Conservation (phyloP, 1,284 basidiomycete genomes). For the Heimioporus punctisporus region DNA sequence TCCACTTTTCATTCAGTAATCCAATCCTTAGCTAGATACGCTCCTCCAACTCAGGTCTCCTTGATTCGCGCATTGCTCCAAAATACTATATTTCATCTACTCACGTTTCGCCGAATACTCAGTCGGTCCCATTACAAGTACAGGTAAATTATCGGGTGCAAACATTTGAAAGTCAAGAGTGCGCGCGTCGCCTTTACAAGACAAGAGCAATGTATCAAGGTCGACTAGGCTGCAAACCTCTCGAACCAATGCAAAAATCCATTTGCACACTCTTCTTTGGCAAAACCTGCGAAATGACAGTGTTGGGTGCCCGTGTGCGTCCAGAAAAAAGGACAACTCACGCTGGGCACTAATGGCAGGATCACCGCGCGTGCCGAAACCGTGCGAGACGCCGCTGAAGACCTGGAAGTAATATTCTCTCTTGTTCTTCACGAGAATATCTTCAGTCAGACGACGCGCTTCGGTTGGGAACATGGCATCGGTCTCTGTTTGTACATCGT, state of each 20-base stretch:
- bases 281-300: conserved; percentile 53
- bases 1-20: too few relatives aligned
- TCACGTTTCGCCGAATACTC: too few relatives aligned
- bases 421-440: conserved; percentile 32
- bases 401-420: conserved; percentile 33
- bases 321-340: conserved; percentile 12
- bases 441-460: conserved; percentile 31
- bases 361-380: conserved; percentile 32
- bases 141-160: too few relatives aligned
- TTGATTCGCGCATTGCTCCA: too few relatives aligned
- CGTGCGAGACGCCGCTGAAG: conserved; percentile 34
- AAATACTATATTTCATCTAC: too few relatives aligned
- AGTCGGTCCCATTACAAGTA: too few relatives aligned
- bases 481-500: conserved; percentile 21
- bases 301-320: too few relatives aligned
- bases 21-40: too few relatives aligned
- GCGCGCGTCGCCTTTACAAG: too few relatives aligned
- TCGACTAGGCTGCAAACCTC: conserved; percentile 35
- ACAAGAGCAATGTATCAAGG: too few relatives aligned
- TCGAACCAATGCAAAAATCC: conserved; percentile 52
- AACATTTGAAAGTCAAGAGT: too few relatives aligned
- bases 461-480: conserved; percentile 30
- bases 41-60: too few relatives aligned
- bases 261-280: conserved; percentile 58
- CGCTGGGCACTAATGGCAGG: conserved; percentile 28